These are phyloP conservation scores for Ceratocystiopsis sp. DNA, from an alignment of 2,329 filamentous ascomycete genomes.

Conservation along the genomic window DNA sequence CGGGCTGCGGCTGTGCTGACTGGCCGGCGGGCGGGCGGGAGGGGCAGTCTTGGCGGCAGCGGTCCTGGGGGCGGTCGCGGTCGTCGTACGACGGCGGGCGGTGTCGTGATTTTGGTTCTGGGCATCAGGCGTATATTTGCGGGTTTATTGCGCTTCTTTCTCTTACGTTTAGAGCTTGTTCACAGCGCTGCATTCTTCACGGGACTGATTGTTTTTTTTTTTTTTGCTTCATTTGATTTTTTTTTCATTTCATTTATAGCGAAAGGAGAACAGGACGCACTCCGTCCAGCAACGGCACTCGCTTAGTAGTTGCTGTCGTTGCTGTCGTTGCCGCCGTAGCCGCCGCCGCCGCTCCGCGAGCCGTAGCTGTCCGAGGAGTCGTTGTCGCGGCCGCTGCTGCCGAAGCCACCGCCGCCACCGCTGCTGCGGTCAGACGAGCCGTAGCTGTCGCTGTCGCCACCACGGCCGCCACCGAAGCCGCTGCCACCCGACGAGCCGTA, in stretches of 20 bases:
- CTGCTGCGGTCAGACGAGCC: conserved; percentile 7
- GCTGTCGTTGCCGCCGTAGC: background rate
- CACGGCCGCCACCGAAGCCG: background rate
- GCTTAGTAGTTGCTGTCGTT: conserved; percentile 4
- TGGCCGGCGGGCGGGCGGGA: conserved; percentile 5
- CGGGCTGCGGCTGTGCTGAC: conserved; percentile 50
- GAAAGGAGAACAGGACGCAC: background rate
- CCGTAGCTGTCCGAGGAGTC: conserved; percentile 3
- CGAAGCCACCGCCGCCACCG: conserved; percentile 1
- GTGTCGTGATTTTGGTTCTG: background rate
- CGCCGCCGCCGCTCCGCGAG: conserved; percentile 1
- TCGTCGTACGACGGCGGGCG: background rate
- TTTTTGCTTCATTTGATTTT: background rate
- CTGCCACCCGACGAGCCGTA: background rate
- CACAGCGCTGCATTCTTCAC: too few relatives aligned
- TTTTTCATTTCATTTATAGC: background rate
- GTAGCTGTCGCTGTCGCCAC: conserved; percentile 3
- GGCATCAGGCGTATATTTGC: background rate
- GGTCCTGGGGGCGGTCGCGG: background rate
- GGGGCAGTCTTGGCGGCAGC: background rate
- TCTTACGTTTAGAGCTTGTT: background rate
- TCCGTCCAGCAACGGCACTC: too few relatives aligned
- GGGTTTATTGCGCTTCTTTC: background rate
- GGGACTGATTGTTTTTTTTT: too few relatives aligned
- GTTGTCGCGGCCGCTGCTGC: conserved; percentile 1